A percentile compares a stretch with the other conserved stretches of the same genome.
Conservation (phyloP, 148 eudicot species). For the Talinum fruticosum region DNA sequence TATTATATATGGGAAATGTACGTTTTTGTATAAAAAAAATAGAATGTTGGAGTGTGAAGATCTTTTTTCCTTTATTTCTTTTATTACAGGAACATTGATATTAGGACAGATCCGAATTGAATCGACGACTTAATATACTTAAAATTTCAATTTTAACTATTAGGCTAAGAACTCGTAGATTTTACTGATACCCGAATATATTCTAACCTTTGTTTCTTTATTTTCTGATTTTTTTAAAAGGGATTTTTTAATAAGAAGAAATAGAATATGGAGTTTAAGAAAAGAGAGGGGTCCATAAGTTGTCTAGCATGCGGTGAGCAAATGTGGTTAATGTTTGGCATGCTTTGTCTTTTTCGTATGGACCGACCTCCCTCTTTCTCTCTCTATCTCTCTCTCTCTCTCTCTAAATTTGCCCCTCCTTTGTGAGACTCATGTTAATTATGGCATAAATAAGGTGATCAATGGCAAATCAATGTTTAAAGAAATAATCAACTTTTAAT, state of each 20-base stretch:
- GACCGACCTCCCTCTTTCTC: neutral
- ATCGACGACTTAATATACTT: too few species aligned
- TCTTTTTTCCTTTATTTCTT: too few species aligned
- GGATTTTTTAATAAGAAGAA: neutral
- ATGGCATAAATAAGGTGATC: neutral
- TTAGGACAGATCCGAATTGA: too few species aligned
- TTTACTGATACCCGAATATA: too few species aligned
- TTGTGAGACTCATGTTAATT: too few species aligned
- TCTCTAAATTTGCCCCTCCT: neutral
- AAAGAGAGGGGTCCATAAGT: conserved; percentile 33
- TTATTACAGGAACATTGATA: too few species aligned
- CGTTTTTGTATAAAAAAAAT: neutral
- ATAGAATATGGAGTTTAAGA: neutral
- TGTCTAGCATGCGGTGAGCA: conserved; percentile 70
- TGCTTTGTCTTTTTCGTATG: conserved; percentile 48
- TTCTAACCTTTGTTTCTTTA: too few species aligned
- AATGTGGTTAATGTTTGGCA: conserved; percentile 44
- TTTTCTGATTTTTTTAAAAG: neutral
- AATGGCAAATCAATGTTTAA: neutral
- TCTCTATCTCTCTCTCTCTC: neutral
- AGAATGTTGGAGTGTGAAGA: too few species aligned
- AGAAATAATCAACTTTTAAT: neutral
- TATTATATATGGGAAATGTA: conserved; percentile 8
- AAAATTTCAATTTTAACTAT: too few species aligned
- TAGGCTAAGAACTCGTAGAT: too few species aligned